phyloP scores from a whole-genome alignment of 371 early-diverging fungal genomes.

The Mortierella sp. region DNA sequence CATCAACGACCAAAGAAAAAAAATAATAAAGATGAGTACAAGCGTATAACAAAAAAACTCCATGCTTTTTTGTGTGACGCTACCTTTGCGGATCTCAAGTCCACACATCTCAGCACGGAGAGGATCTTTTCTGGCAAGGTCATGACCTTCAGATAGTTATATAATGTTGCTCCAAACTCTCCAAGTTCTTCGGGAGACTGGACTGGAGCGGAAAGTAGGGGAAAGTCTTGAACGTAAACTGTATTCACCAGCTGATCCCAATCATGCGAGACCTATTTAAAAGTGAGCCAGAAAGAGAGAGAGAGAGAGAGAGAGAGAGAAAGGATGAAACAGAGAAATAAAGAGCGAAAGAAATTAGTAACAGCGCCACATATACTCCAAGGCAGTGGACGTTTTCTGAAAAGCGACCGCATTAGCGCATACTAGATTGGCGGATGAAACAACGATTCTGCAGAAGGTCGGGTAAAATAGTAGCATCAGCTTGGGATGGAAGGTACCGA shows the following conservation, averaged over 20 bases:
- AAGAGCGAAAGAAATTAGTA: no score
- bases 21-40: no score
- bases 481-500: conserved; percentile 36
- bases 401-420: no score
- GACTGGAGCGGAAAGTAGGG: neutral
- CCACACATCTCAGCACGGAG: conserved; percentile 6
- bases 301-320: neutral
- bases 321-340: no score
- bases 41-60: no score
- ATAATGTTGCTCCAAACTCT: conserved; percentile 27
- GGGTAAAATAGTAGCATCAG: conserved; percentile 47
- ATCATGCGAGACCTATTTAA: conserved; percentile 36
- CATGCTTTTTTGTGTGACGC: no score
- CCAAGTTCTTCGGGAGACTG: conserved; percentile 19
- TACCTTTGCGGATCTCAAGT: conserved; percentile 43
- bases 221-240: conserved; percentile 47
- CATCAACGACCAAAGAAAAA: no score
- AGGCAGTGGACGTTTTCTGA: no score
- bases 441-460: conserved; percentile 34
- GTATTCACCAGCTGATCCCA: conserved; percentile 41
- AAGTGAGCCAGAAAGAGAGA: no score
- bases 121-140: conserved; percentile 28
- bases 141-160: conserved; percentile 30
- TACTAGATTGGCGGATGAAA: conserved; percentile 49
- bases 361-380: no score